phyloP scores from a whole-genome alignment of 2,329 filamentous ascomycete species.

The Aureobasidium mangrovei region DNA sequence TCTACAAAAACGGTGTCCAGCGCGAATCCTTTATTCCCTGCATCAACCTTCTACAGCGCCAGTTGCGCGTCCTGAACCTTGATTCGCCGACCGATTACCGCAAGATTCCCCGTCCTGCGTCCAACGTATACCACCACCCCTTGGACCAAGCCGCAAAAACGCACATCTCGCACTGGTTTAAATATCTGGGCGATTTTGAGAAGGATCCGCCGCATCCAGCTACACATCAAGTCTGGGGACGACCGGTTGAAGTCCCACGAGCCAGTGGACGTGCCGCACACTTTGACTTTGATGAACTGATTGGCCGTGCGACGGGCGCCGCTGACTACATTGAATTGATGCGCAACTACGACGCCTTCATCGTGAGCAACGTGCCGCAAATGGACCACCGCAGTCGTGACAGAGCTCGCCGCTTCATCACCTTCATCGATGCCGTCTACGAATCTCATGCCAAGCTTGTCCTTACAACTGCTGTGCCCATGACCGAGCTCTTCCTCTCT shows the following conservation, averaged over 20 bases:
- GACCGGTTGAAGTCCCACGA: constrained; percentile 76
- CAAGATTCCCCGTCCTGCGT: constrained; percentile 87
- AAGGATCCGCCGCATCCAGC: constrained; percentile 67
- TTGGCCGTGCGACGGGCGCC: constrained; percentile 82
- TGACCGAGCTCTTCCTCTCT: constrained; percentile 66
- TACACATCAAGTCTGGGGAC: constrained; percentile 81
- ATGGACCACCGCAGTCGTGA: constrained; percentile 86
- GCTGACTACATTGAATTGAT: constrained; percentile 93
- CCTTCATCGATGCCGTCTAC: constrained; percentile 94
- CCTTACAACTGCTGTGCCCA: constrained; percentile 76
- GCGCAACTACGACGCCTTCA: constrained; percentile 81
- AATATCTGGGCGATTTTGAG: constrained; percentile 78
- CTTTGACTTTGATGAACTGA: constrained; percentile 90
- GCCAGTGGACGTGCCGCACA: constrained; percentile 81
- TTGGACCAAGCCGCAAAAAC: constrained; percentile 67
- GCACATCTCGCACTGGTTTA: constrained; percentile 93
- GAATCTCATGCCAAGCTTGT: constrained; percentile 90
- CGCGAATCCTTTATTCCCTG: constrained; percentile 91
- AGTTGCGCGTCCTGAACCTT: constrained; percentile 83
- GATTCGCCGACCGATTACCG: constrained; percentile 95
- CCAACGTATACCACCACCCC: constrained; percentile 86
- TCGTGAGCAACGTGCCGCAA: constrained; percentile 81
- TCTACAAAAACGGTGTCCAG: constrained; percentile 98
- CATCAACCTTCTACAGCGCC: constrained; percentile 79
- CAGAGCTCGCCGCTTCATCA: constrained; percentile 87